These are phyloP conservation scores for Cyberlindnera mississippiensis DNA, from an alignment of 805 yeast species.

Conservation along the genomic window DNA sequence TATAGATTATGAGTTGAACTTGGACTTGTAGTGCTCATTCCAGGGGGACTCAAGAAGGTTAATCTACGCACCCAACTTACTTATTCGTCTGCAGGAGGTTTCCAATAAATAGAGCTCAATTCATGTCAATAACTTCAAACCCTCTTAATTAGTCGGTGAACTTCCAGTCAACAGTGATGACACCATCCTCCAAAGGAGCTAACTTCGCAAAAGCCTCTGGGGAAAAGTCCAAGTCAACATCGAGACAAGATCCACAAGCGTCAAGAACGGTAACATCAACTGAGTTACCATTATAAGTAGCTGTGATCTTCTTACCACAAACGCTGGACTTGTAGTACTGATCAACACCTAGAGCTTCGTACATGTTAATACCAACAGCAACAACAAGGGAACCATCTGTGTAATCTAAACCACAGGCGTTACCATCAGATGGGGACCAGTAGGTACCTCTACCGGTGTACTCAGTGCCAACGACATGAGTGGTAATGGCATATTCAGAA, in stretches of 20 bases:
- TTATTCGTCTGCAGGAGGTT: no score
- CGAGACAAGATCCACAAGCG: neutral
- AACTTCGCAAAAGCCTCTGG: neutral
- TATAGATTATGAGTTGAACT: no score
- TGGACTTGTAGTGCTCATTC: no score
- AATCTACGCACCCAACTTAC: no score
- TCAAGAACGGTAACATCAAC: constrained; percentile 1
- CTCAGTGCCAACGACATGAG: neutral
- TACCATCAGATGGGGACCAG: constrained; percentile 2
- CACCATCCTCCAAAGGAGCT: neutral
- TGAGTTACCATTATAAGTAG: neutral
- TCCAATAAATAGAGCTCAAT: no score
- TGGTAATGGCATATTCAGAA: neutral
- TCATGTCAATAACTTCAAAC: no score
- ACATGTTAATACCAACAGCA: neutral
- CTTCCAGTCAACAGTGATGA: neutral
- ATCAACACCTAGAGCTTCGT: neutral
- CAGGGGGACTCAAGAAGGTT: no score
- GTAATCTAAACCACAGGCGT: neutral
- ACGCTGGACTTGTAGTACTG: neutral
- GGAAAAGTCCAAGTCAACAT: constrained; percentile 1
- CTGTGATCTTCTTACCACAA: neutral
- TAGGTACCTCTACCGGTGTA: constrained; percentile 1
- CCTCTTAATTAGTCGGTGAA: neutral
- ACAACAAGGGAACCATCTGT: neutral